Evolutionary conservation across 129 eudicot species (phyloP), one percentile per base, ranked within the genome.

Genomic region (Helianthus annuus): DNA sequence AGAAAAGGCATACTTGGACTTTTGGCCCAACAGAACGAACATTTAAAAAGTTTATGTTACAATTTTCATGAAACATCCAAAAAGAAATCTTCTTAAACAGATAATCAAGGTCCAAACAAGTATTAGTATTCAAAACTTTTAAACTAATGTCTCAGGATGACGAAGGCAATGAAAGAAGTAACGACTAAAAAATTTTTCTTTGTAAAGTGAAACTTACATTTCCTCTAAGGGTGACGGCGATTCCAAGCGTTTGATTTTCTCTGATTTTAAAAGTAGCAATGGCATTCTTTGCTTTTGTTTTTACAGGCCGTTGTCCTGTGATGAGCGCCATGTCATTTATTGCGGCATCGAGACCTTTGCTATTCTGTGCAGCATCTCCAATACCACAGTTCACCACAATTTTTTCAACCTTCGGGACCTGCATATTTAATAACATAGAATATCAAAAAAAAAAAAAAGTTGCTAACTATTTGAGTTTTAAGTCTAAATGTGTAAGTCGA

Each of bases 351-450:
- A 94, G 80, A 75, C 97, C 99, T 82, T 90, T 94, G 48, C 75
- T 70, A 49, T 94, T 94, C 85, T 94, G 99, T n/a, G 93, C 89
- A 68, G 99, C 99, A 58, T 94, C 97, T 77, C 99, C 98, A 44
- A 93, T 93, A 70, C 97, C 98, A 81, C 96, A 93, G 78, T 93
- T 94, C 76, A 94, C 87, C 15, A 88, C 96, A 74, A 94, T 78
- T 71, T 94, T 94, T 34, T 77, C 78, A 79, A 94, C 62, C 72
- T 94, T 94, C 11, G 99, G 99, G 53, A 94, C 92, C 99, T 94
- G 34, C 69, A 64, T 24, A 66, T 54, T 16, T 13, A 60, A 6
- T 54, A 52, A 51, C 57, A 75, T 19, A 29, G 45, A 46, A 53
- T 46, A 38, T 42, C 1, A 60, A 19, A 19, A 39, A 58, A 22